Base-by-base conservation (phyloP, 1,284 basidiomycete genomes). In the Cryptococcus sp. region DNA sequence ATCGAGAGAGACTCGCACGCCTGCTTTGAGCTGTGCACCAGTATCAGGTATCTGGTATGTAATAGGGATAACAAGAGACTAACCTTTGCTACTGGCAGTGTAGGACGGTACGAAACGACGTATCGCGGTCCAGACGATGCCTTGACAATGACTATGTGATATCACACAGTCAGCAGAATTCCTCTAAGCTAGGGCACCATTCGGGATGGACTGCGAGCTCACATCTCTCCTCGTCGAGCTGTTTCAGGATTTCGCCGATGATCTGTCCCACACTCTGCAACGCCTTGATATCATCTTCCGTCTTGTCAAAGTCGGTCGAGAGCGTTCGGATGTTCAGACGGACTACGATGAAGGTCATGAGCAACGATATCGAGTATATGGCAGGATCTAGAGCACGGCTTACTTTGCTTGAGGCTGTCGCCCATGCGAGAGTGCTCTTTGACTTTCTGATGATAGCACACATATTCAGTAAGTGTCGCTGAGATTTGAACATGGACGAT, bases 261-360 rank as follows among this genome's bases (percentile, higher is more conserved):
- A 99, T 98, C 81, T 99, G 96, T 13, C 96, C 96, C 11, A 99
- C 96, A 13, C 92, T 96, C 78, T 99, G 96, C 16, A 99, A 87
- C 50, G 96, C 96, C 80, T 98, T 98, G 81, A 99, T 97, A 75
- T 99, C 95, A 47, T 99, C 93, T 79, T 99, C 96, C 0, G 93
- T 96, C 84, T 96, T 95, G 71, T 89, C 91, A 73, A 88, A 99
- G 58, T 90, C 88, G 70, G 88, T 88, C 75, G 94, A 89, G 15
- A 99, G 81, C 59, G 92, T 88, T 73, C 91, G 93, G 64, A 96
- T 81, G 17, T 74, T 73, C 58, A 78, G 39, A 44, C 78, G 76
- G 57, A 77, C 78, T 79, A 60, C 1, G 3, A 39, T 1, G 44
- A 46, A 27, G 59, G 50, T 40, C 17, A 19, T 19, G 13, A 31